These are phyloP conservation scores for Neurospora sp. DNA, from an alignment of 2,329 filamentous ascomycete species.

Conservation along the genomic window DNA sequence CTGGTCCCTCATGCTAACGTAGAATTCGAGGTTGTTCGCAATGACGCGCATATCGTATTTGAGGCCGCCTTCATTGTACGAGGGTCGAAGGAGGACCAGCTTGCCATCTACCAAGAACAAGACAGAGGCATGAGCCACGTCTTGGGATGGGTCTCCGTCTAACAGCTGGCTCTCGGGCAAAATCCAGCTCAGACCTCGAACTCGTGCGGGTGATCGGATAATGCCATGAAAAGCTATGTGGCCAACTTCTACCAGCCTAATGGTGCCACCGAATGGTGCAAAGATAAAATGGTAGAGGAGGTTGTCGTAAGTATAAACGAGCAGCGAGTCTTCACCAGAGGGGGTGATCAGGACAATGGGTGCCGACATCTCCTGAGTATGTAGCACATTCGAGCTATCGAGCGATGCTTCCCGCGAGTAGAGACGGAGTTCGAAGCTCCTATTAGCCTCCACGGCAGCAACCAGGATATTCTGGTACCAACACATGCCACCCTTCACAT, in stretches of 20 bases:
- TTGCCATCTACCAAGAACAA: slow-evolving; percentile 97
- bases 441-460: slow-evolving; percentile 79
- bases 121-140: slow-evolving; percentile 87
- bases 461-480: slow-evolving; percentile 97
- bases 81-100: slow-evolving; percentile 82
- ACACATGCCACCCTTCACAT: slow-evolving; percentile 92
- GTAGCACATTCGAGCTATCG: slow-evolving; percentile 62
- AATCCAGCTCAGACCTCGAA: slow-evolving; percentile 92
- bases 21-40: slow-evolving; percentile 93
- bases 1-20: slow-evolving; percentile 84
- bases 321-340: slow-evolving; percentile 84
- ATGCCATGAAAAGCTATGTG: slow-evolving; percentile 98
- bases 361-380: slow-evolving; percentile 67
- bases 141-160: slow-evolving; percentile 89
- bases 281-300: slow-evolving; percentile 92
- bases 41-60: slow-evolving; percentile 99
- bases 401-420: slow-evolving; percentile 81
- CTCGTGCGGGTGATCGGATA: slow-evolving; percentile 82
- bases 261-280: slow-evolving; percentile 54
- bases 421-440: slow-evolving; percentile 76
- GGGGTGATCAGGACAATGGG: slow-evolving; percentile 85
- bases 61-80: slow-evolving; percentile 70
- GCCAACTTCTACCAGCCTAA: slow-evolving; percentile 83
- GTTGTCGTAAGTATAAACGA: slow-evolving; percentile 97
- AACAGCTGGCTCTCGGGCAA: slow-evolving; percentile 80